Base-by-base conservation (phyloP, 768 basidiomycete genomes). In the Sporobolomyces roseus region DNA sequence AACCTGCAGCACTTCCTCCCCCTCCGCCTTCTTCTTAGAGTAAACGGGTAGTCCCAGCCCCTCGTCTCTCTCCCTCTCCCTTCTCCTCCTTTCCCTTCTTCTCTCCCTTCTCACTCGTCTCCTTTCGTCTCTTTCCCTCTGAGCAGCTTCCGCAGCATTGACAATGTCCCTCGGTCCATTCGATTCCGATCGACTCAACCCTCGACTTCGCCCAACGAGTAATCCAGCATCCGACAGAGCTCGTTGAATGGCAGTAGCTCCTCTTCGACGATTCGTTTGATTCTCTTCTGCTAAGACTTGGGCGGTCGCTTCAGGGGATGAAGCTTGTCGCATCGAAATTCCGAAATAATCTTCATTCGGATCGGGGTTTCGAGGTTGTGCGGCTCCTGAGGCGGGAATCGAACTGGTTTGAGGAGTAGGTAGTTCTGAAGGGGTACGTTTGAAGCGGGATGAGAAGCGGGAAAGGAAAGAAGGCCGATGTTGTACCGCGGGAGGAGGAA, bases 21-120 rank as follows among this genome's bases (percentile, higher is more conserved):
- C 67, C 27, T 68, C 61, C 4, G 49, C 62, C 23, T 36, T 58
- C 49, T 59, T 48, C 61, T 51, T 58, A 30, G 55, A 52, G n/a
- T 68, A 68, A 3, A 58, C 58, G n/a, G 67, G 67, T 48, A 68
- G 35, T 6, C 67, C 67, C 19, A 45, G 17, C 16, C 66, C 67
- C 23, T 68, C 67, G 1, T 68, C 66, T 30, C 14, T 23, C 38
- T 63, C 61, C 30, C 61, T 56, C 25, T 66, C 58, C 23, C 64
- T 27, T 50, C 56, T 45, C 41, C 66, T 43, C 8, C 67, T 30
- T 36, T 56, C 36, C 29, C 66, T 27, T 23, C 66, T 30, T 14
- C 51, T 10, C 38, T 41, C 43, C 17, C 66, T 35, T 5, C 66
- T 36, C 17, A 27, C 38, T 17, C 50, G 38, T 25, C 66, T 45